Evolutionary conservation across 1,284 basidiomycete genomes (phyloP).

Genomic region (Macrocybe sp.): DNA sequence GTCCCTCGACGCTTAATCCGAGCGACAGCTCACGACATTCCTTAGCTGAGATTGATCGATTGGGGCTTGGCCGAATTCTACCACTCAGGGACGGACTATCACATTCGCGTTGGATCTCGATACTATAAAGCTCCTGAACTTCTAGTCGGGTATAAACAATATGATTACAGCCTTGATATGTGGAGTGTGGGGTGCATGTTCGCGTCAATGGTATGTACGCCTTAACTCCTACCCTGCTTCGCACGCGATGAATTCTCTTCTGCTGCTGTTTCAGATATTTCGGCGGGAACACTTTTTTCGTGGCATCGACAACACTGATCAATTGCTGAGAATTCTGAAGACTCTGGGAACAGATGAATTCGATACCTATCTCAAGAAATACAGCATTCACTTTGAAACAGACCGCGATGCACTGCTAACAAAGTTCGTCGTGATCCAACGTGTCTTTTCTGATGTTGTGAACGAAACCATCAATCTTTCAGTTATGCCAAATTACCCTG

Average conservation of each 20-base stretch:
- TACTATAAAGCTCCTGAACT: conserved; percentile 91
- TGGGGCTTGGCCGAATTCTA: conserved; percentile 95
- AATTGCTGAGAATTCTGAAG: conserved; percentile 83
- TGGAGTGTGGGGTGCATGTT: conserved; percentile 92
- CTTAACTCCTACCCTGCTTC: background rate
- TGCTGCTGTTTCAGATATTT: conserved; percentile 38
- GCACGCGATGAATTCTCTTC: background rate
- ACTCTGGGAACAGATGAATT: conserved; percentile 85
- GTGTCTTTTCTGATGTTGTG: background rate
- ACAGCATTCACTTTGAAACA: conserved; percentile 73
- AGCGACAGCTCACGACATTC: conserved; percentile 6
- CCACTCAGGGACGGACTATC: conserved; percentile 82
- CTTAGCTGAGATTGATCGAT: conserved; percentile 77
- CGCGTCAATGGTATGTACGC: conserved; percentile 66
- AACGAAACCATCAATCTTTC: conserved; percentile 7
- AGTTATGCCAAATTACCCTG: conserved; percentile 77
- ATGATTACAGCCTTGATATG: conserved; percentile 83
- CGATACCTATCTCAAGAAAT: conserved; percentile 66
- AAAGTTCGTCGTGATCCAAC: conserved; percentile 31
- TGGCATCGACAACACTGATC: conserved; percentile 87
- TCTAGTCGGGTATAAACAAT: conserved; percentile 82
- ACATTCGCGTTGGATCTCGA: conserved; percentile 85
- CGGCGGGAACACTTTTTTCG: conserved; percentile 89
- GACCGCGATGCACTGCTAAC: conserved; percentile 65
- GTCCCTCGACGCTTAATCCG: conserved; percentile 12